These are phyloP conservation scores for Avena atlantica DNA, from an alignment of 176 grass and related monocot genomes.

Conservation along the genomic window DNA sequence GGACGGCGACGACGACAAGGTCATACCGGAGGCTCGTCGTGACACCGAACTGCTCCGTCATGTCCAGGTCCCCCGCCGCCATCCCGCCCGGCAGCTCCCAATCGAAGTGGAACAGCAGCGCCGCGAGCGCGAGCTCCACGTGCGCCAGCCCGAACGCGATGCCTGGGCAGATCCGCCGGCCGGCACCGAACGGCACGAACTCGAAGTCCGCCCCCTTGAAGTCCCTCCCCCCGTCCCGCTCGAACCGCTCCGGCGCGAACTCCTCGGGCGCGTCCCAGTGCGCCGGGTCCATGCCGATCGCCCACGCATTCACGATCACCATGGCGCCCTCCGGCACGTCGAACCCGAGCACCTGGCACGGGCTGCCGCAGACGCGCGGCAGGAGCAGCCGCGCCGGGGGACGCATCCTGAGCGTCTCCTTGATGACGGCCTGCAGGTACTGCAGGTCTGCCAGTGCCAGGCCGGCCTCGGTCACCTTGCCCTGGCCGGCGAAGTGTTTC, in stretches of 20 bases:
- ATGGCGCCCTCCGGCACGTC: conserved; percentile 37
- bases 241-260: conserved; percentile 47
- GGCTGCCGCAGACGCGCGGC: conserved; percentile 5
- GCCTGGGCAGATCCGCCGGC: conserved; percentile 46
- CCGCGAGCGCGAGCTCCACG: conserved; percentile 31
- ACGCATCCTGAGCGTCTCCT: conserved; percentile 41
- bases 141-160: conserved; percentile 46
- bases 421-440: conserved; percentile 40
- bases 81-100: conserved; percentile 29
- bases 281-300: conserved; percentile 43
- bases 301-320: conserved; percentile 65
- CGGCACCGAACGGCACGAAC: conserved; percentile 48
- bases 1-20: conserved; percentile 4
- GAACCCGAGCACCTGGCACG: conserved; percentile 29
- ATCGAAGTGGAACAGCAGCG: conserved; percentile 45
- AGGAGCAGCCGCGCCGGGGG: conserved; percentile 28
- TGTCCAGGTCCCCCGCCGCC: conserved; percentile 31
- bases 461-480: too few relatives aligned
- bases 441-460: background rate
- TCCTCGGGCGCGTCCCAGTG: conserved; percentile 27
- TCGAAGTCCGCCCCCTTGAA: conserved; percentile 41
- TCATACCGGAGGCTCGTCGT: background rate
- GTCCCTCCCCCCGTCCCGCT: background rate
- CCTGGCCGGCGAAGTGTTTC: too few relatives aligned
- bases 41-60: conserved; percentile 32